phyloP scores from a whole-genome alignment of 148 eudicot species.

The Chenopodium quinoa region DNA sequence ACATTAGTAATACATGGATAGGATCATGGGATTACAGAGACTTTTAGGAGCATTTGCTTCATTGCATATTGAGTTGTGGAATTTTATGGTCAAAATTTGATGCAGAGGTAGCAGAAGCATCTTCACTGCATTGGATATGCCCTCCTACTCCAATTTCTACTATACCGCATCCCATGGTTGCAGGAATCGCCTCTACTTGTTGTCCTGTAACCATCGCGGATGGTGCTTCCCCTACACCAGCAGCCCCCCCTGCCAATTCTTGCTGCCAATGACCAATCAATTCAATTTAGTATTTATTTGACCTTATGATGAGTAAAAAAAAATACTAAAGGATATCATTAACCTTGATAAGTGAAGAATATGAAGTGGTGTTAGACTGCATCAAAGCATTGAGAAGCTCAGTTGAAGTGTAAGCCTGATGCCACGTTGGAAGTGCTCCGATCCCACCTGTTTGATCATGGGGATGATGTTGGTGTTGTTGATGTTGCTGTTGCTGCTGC shows the following conservation, averaged over 20 bases:
- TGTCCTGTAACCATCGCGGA: constrained; percentile 22
- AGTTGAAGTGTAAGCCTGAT: constrained; percentile 35
- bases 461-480: constrained; percentile 8
- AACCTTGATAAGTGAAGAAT: constrained; percentile 33
- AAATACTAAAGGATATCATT: background rate
- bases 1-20: background rate
- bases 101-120: constrained; percentile 10
- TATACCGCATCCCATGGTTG: constrained; percentile 7
- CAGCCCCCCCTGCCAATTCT: constrained; percentile 21
- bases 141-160: constrained; percentile 19
- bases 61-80: constrained; percentile 27
- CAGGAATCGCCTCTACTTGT: constrained; percentile 16
- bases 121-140: constrained; percentile 28
- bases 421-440: constrained; percentile 29
- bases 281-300: background rate
- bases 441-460: constrained; percentile 20
- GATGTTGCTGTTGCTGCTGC: constrained; percentile 2
- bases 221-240: constrained; percentile 1
- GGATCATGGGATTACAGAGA: background rate
- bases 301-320: background rate
- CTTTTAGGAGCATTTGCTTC: background rate
- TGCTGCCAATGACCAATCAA: constrained; percentile 2
- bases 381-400: constrained; percentile 37
- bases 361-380: constrained; percentile 28
- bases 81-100: constrained; percentile 26